Evolutionary conservation across 768 basidiomycete species (phyloP).

Genomic region (Termitomyces sp.): DNA sequence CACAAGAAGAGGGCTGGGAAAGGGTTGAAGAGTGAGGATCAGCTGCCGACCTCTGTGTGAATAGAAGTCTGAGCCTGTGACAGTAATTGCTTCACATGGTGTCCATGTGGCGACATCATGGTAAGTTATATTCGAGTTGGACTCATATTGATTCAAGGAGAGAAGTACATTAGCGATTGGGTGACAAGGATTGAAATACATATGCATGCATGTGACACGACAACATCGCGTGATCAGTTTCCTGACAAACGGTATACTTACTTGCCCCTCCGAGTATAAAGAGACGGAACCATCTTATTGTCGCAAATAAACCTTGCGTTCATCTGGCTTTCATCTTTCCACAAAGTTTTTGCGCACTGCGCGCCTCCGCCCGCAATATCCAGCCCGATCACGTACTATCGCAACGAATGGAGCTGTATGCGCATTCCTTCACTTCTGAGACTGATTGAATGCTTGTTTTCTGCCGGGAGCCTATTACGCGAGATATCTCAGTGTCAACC

Average conservation of each 20-base stretch:
- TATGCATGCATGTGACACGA: too few species aligned
- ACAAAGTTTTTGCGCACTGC: neutral
- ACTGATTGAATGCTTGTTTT: too few species aligned
- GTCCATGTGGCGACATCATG: neutral
- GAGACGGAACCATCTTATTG: neutral
- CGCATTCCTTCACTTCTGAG: too few species aligned
- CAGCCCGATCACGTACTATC: neutral
- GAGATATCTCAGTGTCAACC: neutral
- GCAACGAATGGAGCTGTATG: too few species aligned
- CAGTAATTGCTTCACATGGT: neutral
- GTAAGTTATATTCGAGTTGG: neutral
- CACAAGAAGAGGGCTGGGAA: neutral
- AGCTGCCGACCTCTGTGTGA: neutral
- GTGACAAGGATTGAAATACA: too few species aligned
- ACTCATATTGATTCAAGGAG: neutral
- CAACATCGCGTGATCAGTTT: too few species aligned
- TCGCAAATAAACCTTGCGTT: neutral
- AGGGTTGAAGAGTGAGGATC: neutral
- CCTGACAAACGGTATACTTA: too few species aligned
- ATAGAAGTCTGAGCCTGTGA: neutral
- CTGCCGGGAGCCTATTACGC: too few species aligned
- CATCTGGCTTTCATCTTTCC: neutral
- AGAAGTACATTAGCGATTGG: neutral
- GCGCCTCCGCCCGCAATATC: neutral
- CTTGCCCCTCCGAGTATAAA: neutral